These are phyloP conservation scores for Anthracocystis walkeri DNA, from an alignment of 1,284 basidiomycete genomes.

Conservation along the genomic window DNA sequence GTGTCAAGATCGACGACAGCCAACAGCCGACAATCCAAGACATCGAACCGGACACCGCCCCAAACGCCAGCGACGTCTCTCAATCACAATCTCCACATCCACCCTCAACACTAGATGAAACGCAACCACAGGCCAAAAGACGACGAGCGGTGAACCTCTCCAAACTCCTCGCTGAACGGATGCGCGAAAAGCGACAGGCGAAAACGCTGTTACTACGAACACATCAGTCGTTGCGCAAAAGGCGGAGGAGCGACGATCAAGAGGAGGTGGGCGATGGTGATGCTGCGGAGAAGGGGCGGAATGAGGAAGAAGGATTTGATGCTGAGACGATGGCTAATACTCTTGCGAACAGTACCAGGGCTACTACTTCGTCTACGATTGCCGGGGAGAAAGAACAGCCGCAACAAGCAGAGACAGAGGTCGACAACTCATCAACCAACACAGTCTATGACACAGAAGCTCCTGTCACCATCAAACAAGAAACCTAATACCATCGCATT, in stretches of 20 bases:
- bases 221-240: slow-evolving; percentile 32
- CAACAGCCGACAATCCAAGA: background rate
- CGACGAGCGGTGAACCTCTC: slow-evolving; percentile 23
- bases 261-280: background rate
- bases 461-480: background rate
- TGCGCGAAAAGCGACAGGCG: slow-evolving; percentile 30
- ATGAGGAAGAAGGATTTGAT: background rate
- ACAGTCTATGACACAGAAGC: background rate
- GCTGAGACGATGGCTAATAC: background rate
- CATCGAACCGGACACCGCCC: background rate
- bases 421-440: background rate
- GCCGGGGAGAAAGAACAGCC: background rate
- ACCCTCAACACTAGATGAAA: background rate
- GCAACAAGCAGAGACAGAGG: background rate
- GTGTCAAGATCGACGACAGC: background rate
- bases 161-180: slow-evolving; percentile 30
- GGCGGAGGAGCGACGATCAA: background rate
- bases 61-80: background rate
- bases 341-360: background rate
- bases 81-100: background rate
- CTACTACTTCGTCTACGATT: too few relatives aligned
- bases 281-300: background rate
- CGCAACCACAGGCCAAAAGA: background rate
- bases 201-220: slow-evolving; percentile 36
- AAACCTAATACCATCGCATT: background rate